Base-by-base conservation (phyloP, 805 yeast genomes). In the Suhomyces faveliae region DNA sequence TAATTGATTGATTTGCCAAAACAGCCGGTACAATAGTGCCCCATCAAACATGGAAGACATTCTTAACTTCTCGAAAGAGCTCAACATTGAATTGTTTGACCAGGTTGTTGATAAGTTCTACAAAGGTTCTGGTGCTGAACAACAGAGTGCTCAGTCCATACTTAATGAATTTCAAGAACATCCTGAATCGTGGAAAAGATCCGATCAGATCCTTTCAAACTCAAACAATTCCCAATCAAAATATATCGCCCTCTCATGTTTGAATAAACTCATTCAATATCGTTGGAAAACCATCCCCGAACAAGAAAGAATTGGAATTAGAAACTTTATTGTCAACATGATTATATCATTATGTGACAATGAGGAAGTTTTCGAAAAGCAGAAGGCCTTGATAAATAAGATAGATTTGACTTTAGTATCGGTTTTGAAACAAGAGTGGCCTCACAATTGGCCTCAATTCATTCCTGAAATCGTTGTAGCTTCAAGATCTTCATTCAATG, bases 341-440 rank as follows among this genome's bases (percentile, higher is more conserved):
- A 88, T 94, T 60, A 86, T 94, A 51, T 78, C 90, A 19, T 80
- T 92, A 79, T 88, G 96, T 69, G 92, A 89, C 51, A 88, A 88
- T 63, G 95, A 89, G 51, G 71, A 76, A 8, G 75, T 80, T 25
- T 89, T 91, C 62, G 78, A 76, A 43, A 68, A 78, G 37, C 89
- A 89, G 62, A 85, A 84, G 60, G 84, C 97, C 17, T 77, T 94
- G 61, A 89, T 94, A 62, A 89, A 87, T 73, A 94, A 94, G 67
- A 90, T 91, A 59, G 96, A 94, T 70, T 77, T 94, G 61, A 92
- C 98, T 12, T 75, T 94, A 60, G 99, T 94, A 30, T 95, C 91
- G 62, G 85, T 94, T 45, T 80, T 94, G 61, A 94, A 94, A 62
- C 98, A 94, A 70, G 99, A 94, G 66, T 94, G 99, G 99, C 99